Percentiles rank a stretch among this genome's conserved stretches.
These are phyloP conservation scores for Hirschfeldia incana DNA, from an alignment of 345 rosid species.

Conservation along the genomic window DNA sequence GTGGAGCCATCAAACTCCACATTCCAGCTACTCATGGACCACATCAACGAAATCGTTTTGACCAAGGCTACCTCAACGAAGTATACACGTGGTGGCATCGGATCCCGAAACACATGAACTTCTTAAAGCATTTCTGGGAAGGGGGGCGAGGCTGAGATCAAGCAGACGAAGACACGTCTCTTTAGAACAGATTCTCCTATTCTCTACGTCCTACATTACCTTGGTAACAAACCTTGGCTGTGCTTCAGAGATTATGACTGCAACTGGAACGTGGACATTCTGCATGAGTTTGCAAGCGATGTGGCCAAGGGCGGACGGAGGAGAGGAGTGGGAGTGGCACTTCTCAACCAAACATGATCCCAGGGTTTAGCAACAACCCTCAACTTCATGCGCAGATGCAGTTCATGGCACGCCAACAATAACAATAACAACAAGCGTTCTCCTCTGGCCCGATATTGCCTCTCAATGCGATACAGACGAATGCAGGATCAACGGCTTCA, in stretches of 20 bases:
- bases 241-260: constrained; percentile 94
- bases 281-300: constrained; percentile 82
- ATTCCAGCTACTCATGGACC: constrained; percentile 81
- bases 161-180: constrained; percentile 62
- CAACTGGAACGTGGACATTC: constrained; percentile 87
- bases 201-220: constrained; percentile 46
- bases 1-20: constrained; percentile 85
- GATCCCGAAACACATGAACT: constrained; percentile 87
- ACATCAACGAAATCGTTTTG: constrained; percentile 83
- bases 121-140: constrained; percentile 92
- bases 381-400: constrained; percentile 72
- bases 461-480: constrained; percentile 58
- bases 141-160: constrained; percentile 80
- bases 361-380: constrained; percentile 60
- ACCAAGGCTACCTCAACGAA: constrained; percentile 84
- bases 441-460: constrained; percentile 79
- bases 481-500: constrained; percentile 57
- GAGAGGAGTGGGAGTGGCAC: constrained; percentile 26
- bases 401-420: constrained; percentile 68
- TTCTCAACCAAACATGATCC: constrained; percentile 62
- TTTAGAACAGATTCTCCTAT: constrained; percentile 81
- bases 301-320: constrained; percentile 40
- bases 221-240: constrained; percentile 66
- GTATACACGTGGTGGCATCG: constrained; percentile 97
- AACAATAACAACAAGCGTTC: constrained; percentile 46